Evolutionary conservation across 768 basidiomycete genomes (phyloP).

Genomic region (Tylopilus felleus): DNA sequence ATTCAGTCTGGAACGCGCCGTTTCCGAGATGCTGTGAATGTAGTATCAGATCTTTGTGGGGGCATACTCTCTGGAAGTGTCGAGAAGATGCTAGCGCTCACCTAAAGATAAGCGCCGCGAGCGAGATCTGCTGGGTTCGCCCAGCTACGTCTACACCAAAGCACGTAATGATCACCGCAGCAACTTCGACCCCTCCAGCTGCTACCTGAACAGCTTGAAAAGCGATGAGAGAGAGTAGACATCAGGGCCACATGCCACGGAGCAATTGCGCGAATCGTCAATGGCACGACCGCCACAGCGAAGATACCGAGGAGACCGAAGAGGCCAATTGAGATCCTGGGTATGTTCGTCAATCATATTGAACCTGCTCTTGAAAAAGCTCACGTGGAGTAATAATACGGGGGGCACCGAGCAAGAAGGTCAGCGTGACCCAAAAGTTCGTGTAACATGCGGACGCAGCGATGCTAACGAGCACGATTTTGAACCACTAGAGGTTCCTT

Average conservation of each 20-base stretch:
- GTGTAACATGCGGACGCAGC: conserved; percentile 31
- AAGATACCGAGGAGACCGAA: conserved; percentile 69
- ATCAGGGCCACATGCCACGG: conserved; percentile 72
- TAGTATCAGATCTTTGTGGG: background rate
- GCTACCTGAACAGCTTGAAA: conserved; percentile 61
- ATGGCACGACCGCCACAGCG: conserved; percentile 62
- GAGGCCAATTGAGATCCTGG: conserved; percentile 41
- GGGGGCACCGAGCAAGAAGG: conserved; percentile 71
- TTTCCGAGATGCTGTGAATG: conserved; percentile 28
- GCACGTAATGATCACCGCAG: too few relatives aligned
- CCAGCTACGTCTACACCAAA: too few relatives aligned
- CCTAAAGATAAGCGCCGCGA: background rate
- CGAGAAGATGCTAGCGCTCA: background rate
- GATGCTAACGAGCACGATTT: background rate
- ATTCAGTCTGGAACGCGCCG: conserved; percentile 66
- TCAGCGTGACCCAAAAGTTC: conserved; percentile 68
- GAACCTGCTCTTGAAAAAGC: conserved; percentile 5
- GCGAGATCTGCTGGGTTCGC: too few relatives aligned
- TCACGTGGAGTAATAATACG: conserved; percentile 70
- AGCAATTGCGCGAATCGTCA: conserved; percentile 60
- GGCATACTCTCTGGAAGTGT: background rate
- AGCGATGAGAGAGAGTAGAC: conserved; percentile 42
- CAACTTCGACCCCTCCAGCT: conserved; percentile 27
- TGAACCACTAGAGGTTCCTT: background rate
- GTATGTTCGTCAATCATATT: background rate